These are phyloP conservation scores for Pezizomycotina sp. DNA, from an alignment of 2,329 filamentous ascomycete species.

Conservation along the genomic window DNA sequence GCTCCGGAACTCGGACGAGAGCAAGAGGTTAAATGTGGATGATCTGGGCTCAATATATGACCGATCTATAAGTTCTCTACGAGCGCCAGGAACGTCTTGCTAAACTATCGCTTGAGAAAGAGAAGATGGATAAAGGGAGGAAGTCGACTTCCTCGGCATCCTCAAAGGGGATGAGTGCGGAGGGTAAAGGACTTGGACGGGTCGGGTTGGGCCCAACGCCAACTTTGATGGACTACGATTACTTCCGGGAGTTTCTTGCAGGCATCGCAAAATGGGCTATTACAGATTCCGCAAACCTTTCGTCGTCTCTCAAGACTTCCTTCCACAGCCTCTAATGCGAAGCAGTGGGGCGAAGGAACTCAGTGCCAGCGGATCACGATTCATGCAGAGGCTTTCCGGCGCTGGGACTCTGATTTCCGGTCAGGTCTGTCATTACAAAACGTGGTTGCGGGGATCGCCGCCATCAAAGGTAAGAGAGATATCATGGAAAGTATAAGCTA, in stretches of 20 bases:
- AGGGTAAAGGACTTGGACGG: no score
- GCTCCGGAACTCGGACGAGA: constrained; percentile 89
- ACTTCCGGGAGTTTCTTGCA: constrained; percentile 84
- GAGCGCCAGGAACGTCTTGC: constrained; percentile 72
- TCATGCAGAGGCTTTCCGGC: constrained; percentile 66
- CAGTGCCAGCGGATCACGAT: constrained; percentile 84
- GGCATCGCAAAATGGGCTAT: constrained; percentile 85
- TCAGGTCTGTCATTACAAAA: constrained; percentile 75
- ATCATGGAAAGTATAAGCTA: constrained; percentile 97
- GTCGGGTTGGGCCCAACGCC: constrained; percentile 80
- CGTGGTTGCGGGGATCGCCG: constrained; percentile 75
- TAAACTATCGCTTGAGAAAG: constrained; percentile 60
- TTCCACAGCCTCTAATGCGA: constrained; percentile 7
- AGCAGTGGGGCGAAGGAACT: constrained; percentile 42
- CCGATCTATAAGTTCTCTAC: constrained; percentile 75
- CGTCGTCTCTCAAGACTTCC: constrained; percentile 25
- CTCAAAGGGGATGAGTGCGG: constrained; percentile 41
- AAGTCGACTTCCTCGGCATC: constrained; percentile 12
- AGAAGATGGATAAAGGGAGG: constrained; percentile 25
- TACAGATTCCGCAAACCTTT: constrained; percentile 58
- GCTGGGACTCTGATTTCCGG: constrained; percentile 68
- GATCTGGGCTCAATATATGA: constrained; percentile 87
- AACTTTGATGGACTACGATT: constrained; percentile 92
- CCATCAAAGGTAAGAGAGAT: constrained; percentile 81
- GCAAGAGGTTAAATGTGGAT: constrained; percentile 70